Percentiles rank a stretch among this genome's conserved stretches.
Evolutionary conservation across 2,329 filamentous ascomycete genomes (phyloP).

Genomic region (Ustilaginoidea virens): DNA sequence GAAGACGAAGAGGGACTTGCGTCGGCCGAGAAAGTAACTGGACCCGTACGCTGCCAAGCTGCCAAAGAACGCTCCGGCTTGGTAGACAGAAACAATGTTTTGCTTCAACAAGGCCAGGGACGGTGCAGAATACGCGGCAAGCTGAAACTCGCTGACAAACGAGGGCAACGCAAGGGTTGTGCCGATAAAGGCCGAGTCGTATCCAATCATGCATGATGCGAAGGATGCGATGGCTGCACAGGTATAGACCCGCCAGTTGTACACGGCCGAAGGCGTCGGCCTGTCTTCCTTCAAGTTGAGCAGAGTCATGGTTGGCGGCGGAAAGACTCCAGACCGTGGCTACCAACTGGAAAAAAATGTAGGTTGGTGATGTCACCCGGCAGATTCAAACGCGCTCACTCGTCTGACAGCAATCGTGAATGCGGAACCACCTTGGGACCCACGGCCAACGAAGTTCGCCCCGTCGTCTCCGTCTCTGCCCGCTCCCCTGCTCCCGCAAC

Average conservation of each 20-base stretch:
- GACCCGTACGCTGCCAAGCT: slow-evolving; percentile 8
- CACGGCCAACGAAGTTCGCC: no score
- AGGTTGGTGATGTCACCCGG: no score
- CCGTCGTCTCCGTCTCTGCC: no score
- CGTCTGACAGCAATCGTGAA: no score
- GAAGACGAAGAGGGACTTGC: slow-evolving; percentile 9
- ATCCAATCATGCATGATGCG: slow-evolving; percentile 40
- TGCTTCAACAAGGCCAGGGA: slow-evolving; percentile 46
- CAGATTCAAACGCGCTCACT: no score
- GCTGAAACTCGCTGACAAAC: slow-evolving; percentile 53
- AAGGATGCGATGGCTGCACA: slow-evolving; percentile 39
- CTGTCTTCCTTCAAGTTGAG: slow-evolving; percentile 38
- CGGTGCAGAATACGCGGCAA: slow-evolving; percentile 29
- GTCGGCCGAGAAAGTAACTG: slow-evolving; percentile 9
- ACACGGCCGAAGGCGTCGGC: slow-evolving; percentile 40
- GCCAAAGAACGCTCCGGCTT: slow-evolving; percentile 21
- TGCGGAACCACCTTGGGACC: no score
- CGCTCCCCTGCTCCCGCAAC: no score
- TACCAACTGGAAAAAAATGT: neutral
- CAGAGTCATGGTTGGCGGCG: slow-evolving; percentile 24
- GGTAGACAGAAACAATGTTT: slow-evolving; percentile 71
- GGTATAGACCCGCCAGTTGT: slow-evolving; percentile 45
- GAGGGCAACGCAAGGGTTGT: slow-evolving; percentile 57
- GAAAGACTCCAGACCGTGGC: no score
- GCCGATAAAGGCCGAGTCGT: slow-evolving; percentile 65